Percentiles rank a stretch among this genome's conserved stretches.
These are phyloP conservation scores for Yarrowia yakushimensis DNA, from an alignment of 805 yeast genomes.

Conservation along the genomic window DNA sequence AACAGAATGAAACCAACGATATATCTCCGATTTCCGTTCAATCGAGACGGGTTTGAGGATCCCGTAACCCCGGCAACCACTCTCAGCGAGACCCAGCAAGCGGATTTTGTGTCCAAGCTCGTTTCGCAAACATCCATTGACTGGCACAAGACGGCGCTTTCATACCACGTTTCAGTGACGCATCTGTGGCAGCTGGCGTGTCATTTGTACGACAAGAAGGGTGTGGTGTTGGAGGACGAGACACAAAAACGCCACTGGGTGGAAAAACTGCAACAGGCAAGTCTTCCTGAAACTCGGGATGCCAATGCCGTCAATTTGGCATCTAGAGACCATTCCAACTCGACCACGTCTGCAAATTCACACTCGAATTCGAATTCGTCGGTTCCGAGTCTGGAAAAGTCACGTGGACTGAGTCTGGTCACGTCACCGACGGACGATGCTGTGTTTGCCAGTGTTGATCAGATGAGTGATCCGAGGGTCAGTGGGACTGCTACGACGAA, in stretches of 20 bases:
- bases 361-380: background rate
- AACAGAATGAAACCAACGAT: conserved; percentile 5
- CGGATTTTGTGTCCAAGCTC: background rate
- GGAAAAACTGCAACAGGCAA: background rate
- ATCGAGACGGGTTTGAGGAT: background rate
- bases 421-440: background rate
- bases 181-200: background rate
- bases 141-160: background rate
- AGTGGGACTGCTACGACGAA: background rate
- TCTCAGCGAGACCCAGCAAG: background rate
- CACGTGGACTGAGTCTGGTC: background rate
- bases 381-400: background rate
- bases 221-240: background rate
- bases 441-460: background rate
- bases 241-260: conserved; percentile 7
- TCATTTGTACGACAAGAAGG: conserved; percentile 18
- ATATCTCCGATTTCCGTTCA: conserved; percentile 12
- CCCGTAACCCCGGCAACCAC: background rate
- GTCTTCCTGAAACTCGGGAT: background rate
- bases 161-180: background rate
- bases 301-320: background rate
- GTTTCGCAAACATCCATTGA: background rate
- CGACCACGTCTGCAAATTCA: background rate
- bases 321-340: background rate
- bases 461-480: background rate